Conservation (phyloP, 1,139 yeast genomes). For the Magnusiomyces paraingens region DNA sequence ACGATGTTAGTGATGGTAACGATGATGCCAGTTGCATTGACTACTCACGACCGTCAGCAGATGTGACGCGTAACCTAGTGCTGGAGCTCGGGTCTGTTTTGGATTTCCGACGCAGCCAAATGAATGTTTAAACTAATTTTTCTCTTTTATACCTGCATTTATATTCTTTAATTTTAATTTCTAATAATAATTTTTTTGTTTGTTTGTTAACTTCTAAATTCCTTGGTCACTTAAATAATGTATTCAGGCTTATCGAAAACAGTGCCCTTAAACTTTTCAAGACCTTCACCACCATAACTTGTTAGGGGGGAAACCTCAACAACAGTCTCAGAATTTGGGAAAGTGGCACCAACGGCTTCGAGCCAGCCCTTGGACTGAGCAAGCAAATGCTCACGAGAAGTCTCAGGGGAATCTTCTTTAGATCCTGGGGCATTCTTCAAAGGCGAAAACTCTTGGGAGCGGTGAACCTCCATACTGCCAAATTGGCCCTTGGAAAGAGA, state of each 20-base stretch:
- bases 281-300: constrained; percentile 82
- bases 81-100: constrained; percentile 26
- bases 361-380: constrained; percentile 76
- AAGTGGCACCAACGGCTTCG: constrained; percentile 54
- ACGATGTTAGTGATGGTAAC: neutral
- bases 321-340: constrained; percentile 38
- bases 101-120: constrained; percentile 15
- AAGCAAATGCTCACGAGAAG: constrained; percentile 65
- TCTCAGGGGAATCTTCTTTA: constrained; percentile 73
- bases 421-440: constrained; percentile 87
- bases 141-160: neutral
- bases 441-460: constrained; percentile 85
- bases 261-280: constrained; percentile 53
- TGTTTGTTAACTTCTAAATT: constrained; percentile 3
- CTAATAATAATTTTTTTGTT: neutral
- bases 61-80: constrained; percentile 19
- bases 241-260: constrained; percentile 12
- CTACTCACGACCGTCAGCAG: neutral
- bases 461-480: constrained; percentile 88
- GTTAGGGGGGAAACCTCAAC: constrained; percentile 77
- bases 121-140: neutral
- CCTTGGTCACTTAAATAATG: constrained; percentile 6
- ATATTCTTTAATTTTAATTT: neutral
- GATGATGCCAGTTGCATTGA: neutral
- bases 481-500: constrained; percentile 50